These are phyloP conservation scores for Cryphonectria japonica DNA, from an alignment of 2,329 filamentous ascomycete genomes.

Conservation along the genomic window DNA sequence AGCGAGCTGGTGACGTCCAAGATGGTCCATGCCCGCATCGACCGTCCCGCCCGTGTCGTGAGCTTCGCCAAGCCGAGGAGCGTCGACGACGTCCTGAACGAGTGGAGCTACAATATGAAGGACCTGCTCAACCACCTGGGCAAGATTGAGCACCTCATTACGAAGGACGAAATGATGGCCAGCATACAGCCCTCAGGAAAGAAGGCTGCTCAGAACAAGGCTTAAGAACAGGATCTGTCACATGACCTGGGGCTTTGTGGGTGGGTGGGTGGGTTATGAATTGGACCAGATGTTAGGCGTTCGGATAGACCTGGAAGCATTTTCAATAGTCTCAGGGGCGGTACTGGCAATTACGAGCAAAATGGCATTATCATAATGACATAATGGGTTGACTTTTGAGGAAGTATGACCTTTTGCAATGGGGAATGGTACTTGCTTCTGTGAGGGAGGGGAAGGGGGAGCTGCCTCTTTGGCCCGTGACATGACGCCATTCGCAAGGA, in stretches of 20 bases:
- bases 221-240: not conserved
- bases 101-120: slow-evolving; percentile 92
- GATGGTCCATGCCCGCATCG: slow-evolving; percentile 97
- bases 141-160: slow-evolving; percentile 95
- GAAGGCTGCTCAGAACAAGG: slow-evolving; percentile 23
- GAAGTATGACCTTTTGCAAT: not conserved
- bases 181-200: slow-evolving; percentile 73
- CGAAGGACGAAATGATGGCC: slow-evolving; percentile 99
- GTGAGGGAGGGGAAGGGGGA: too few relatives aligned
- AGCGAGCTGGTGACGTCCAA: slow-evolving; percentile 95
- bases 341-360: slow-evolving; percentile 12
- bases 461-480: not conserved
- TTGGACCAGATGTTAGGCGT: slow-evolving; percentile 13
- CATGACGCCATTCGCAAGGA: not conserved
- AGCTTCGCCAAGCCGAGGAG: slow-evolving; percentile 94
- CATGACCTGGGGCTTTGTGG: not conserved
- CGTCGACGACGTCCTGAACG: slow-evolving; percentile 94
- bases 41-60: slow-evolving; percentile 88
- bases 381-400: not conserved
- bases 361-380: slow-evolving; percentile 6
- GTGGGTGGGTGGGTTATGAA: slow-evolving; percentile 3
- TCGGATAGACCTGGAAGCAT: slow-evolving; percentile 13
- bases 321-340: slow-evolving; percentile 6
- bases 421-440: not conserved
- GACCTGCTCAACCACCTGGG: slow-evolving; percentile 77